Evolutionary conservation across 2,329 filamentous ascomycete species (phyloP).

Genomic region (Bipolaris oryzae): DNA sequence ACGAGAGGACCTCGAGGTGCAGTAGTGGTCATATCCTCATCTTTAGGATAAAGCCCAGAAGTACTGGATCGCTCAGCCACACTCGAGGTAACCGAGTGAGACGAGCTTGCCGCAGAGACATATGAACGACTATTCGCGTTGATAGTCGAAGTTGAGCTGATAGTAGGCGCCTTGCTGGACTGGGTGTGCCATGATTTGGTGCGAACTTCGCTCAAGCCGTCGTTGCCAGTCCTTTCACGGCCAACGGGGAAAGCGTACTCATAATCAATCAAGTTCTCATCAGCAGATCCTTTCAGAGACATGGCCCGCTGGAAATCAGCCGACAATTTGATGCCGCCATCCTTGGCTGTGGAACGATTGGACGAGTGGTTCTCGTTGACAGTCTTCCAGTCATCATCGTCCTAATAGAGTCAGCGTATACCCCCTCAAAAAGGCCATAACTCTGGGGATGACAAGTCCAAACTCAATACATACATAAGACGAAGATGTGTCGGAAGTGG

Average conservation of each 20-base stretch:
- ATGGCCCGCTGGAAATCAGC: slow-evolving; percentile 22
- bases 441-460: not conserved
- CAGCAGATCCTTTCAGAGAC: slow-evolving; percentile 17
- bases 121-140: slow-evolving; percentile 24
- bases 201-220: slow-evolving; percentile 21
- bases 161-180: slow-evolving; percentile 15
- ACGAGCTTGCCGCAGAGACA: slow-evolving; percentile 21
- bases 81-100: slow-evolving; percentile 31
- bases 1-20: slow-evolving; percentile 15
- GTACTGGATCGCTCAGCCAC: slow-evolving; percentile 32
- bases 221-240: slow-evolving; percentile 5
- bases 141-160: slow-evolving; percentile 25
- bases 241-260: slow-evolving; percentile 21
- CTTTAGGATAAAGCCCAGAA: slow-evolving; percentile 15
- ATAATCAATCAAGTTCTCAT: slow-evolving; percentile 27
- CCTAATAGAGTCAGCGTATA: slow-evolving; percentile 20
- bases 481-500: slow-evolving; percentile 21
- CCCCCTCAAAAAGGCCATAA: not conserved
- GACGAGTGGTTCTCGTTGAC: slow-evolving; percentile 8
- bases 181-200: slow-evolving; percentile 35
- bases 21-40: slow-evolving; percentile 41
- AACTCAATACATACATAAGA: slow-evolving; percentile 23
- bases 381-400: slow-evolving; percentile 15
- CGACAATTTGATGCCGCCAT: slow-evolving; percentile 26
- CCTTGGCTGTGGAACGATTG: slow-evolving; percentile 2